phyloP scores from a whole-genome alignment of 352 stramenopile species.

The Phytophthora hibernalis region DNA sequence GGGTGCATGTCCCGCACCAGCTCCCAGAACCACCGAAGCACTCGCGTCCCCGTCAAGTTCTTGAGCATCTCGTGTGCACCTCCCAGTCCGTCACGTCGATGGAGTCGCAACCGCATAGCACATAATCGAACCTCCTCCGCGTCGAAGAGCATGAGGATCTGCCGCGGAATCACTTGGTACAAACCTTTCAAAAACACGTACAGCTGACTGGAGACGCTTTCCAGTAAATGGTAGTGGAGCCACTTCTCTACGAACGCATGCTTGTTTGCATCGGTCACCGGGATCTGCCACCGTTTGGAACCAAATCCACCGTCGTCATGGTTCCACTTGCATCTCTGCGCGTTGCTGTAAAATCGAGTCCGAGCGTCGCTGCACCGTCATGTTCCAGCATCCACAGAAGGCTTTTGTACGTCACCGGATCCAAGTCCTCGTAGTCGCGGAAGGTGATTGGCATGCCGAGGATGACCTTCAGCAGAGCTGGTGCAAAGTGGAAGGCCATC shows the following conservation, averaged over 20 bases:
- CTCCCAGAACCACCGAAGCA: conserved; percentile 63
- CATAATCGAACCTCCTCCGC: conserved; percentile 95
- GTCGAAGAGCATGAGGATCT: conserved; percentile 94
- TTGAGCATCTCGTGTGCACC: conserved; percentile 67
- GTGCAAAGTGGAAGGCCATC: conserved; percentile 90
- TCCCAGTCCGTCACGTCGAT: conserved; percentile 97
- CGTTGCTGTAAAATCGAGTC: conserved; percentile 49
- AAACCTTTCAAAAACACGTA: conserved; percentile 90
- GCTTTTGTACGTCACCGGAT: conserved; percentile 55
- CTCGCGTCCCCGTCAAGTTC: conserved; percentile 37
- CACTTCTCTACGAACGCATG: conserved; percentile 86
- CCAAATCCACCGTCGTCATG: conserved; percentile 45
- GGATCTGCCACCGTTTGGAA: conserved; percentile 49
- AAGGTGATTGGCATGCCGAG: conserved; percentile 51
- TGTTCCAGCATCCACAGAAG: conserved; percentile 59
- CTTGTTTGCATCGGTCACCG: conserved; percentile 93
- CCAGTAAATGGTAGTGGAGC: conserved; percentile 92
- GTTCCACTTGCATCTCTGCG: conserved; percentile 24
- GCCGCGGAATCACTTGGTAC: conserved; percentile 93
- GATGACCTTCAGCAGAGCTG: conserved; percentile 58
- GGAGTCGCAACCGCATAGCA: conserved; percentile 93
- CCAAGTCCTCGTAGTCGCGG: conserved; percentile 49
- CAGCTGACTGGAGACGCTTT: conserved; percentile 84
- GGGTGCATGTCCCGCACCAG: conserved; percentile 83
- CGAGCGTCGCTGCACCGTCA: conserved; percentile 44